Evolutionary conservation across 441 rosid genomes (phyloP), one percentile per base, ranked within the genome.

Genomic region (Pelargonium australe): DNA sequence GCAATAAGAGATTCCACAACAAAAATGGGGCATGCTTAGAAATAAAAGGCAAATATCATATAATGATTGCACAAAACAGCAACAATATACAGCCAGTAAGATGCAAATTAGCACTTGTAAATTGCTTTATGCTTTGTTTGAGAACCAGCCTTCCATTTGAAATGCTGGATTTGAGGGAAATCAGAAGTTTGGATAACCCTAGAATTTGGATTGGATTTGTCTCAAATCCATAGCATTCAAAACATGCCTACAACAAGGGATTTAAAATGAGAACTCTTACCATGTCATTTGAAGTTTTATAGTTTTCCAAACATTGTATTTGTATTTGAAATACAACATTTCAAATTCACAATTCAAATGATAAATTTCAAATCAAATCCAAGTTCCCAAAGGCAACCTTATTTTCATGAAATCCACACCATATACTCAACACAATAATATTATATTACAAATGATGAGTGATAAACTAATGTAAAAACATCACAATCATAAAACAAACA

Each of bases 381-480:
- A 6, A 40, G 10, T 7, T 40, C 43, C 43, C 43, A 61, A 6
- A 61, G 5, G 64, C 40, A 11, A 12, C 13, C 37, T 23, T 25
- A 61, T 28, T 62, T 62, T 62, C 16, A 14, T 13, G 65, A 25
- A 12, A 62, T 25, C 31, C 13, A 10, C 19, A 28, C n/a, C 43
- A 62, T 62, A 10, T 62, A n/a, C 43, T 12, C 41, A 28, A 62
- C 41, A 31, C 65, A 62, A 28, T 28, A 28, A 62, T 62, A 62
- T 31, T 62, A 61, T 16, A 25, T 34, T 11, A 25, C 40, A 28
- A 61, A 25, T 61, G 64, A 61, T 61, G 64, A 61, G 16, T 61
- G 37, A 25, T 61, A 61, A 61, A 13, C 17, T 62, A 62, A 8
- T 12, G 40, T 31, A 62, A 1, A 31, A 7, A 31, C 41, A 7